Base-by-base conservation (phyloP, 495 filamentous ascomycete genomes). In the Glonium stellatum region DNA sequence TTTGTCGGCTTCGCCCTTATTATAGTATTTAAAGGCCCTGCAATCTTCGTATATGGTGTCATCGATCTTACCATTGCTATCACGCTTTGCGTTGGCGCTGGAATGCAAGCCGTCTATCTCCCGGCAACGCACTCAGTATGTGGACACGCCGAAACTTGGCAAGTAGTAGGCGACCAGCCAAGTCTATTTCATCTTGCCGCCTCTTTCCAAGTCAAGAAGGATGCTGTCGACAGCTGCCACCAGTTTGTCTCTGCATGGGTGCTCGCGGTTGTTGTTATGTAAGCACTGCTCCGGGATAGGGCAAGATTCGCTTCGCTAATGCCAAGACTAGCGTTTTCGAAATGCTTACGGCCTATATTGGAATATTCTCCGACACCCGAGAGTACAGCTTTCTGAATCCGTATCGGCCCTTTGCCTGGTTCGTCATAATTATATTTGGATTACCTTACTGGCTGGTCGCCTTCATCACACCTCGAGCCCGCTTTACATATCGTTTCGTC, bases 341-440 rank as follows among this genome's bases (percentile, higher is more conserved):
- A 36, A 57, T 63, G 51, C 0, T 67, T 22, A 37, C 57, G 23
- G 44, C 64, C 10, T 67, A 67, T 25, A 37, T 67, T 42, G 64
- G 64, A 22, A 48, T 67, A 22, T 67, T 67, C 57, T 63, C 41
- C 42, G 64, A 67, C 48, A 60, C 54, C 49, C 55, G 60, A 11
- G 60, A 59, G 21, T 51, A 44, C 37, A 67, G 64, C 54, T 5
- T 67, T 4, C 60, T 67, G 34, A 67, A 67, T 47, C 60, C 64
- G 5, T 60, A 46, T 21, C 41, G 64, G 13, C 64, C 64, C 6
- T 27, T 63, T 2, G 44, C 50, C 52, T 57, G 47, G 41, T 42
- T 67, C 27, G 39, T 67, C 4, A n/a, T 58, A 10, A 12, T 48
- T 8, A 9, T 60, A 18, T 36, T 63, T 21, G 37, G 21, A 27